Evolutionary conservation across 768 basidiomycete genomes (phyloP), one percentile per base, ranked within the genome.

Genomic region (Peribolospora baueri): DNA sequence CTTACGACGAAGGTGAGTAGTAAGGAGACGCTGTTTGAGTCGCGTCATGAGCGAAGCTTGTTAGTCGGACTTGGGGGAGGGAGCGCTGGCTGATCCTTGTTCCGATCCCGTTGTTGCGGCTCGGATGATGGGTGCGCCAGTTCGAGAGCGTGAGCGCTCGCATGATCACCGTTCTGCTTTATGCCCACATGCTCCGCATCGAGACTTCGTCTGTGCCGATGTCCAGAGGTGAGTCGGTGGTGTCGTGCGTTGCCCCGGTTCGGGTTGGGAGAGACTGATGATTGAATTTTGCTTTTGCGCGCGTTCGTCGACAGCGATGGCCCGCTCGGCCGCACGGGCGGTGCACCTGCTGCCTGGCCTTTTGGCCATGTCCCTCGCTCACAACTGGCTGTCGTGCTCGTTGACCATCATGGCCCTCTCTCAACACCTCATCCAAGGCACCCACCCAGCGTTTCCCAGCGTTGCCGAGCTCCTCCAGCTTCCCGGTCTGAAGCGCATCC

Each of bases 341-440:
- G 48, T 57, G n/a, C 51, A 56, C 36, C 58, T 62, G 46, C 48
- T 60, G 48, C 52, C 43, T 38, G 84, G 87, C 0, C 71, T 95
- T 37, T 74, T 90, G 53, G 81, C 77, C 61, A 83, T 93, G 58
- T 74, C 82, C 0, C 74, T 83, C 14, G 75, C 88, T 0, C 84
- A 87, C 59, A 86, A 79, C 63, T 98, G 90, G 90, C 76, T 97
- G 7, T 63, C 74, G 4, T 81, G 86, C 1, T 79, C 84, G 0
- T 70, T 90, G 43, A 70, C 75, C 40, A 72, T 80, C 61, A 82
- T 93, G 76, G 80, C 80, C 45, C 69, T 98, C 38, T 81, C 90
- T 60, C 76, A 83, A 4, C 78, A 79, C 66, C 71, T 98, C 42
- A 74, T 77, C 0, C 93, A 98, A 68, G 93, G 85, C 0, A 69